Percentiles rank a stretch among this genome's conserved stretches.
Conservation (phyloP, 2,329 filamentous ascomycete genomes). For the Sarocladium brachiariae region DNA sequence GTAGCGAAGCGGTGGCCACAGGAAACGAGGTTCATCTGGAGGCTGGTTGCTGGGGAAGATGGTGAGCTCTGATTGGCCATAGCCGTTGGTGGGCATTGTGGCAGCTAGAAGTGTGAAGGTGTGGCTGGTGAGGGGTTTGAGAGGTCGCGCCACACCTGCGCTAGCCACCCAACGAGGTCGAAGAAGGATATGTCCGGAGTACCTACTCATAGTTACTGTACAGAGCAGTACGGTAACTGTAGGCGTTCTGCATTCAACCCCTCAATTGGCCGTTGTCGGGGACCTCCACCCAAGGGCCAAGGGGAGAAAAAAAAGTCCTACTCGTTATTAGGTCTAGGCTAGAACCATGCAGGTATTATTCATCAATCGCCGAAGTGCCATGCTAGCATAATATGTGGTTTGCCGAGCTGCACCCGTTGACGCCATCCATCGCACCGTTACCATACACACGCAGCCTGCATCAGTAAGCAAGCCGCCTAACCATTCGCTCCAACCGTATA, state of each 20-base stretch:
- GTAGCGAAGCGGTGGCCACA: not conserved
- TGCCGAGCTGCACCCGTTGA: too few relatives aligned
- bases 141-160: not conserved
- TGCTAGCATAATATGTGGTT: too few relatives aligned
- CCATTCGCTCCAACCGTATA: not conserved
- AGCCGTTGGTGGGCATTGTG: not conserved
- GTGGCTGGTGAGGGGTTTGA: not conserved
- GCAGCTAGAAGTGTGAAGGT: not conserved
- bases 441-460: not conserved
- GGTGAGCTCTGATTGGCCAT: conserved; percentile 3
- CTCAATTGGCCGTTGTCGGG: too few relatives aligned
- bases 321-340: too few relatives aligned
- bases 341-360: too few relatives aligned
- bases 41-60: conserved; percentile 7
- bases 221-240: too few relatives aligned
- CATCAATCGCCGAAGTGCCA: too few relatives aligned
- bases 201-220: too few relatives aligned
- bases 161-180: not conserved
- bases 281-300: too few relatives aligned
- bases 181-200: too few relatives aligned
- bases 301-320: too few relatives aligned
- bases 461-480: not conserved
- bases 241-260: too few relatives aligned
- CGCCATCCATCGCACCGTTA: not conserved
- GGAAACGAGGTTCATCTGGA: conserved; percentile 8